Percentiles rank a stretch among this genome's conserved stretches.
Evolutionary conservation across 257 asterid genomes (phyloP).

Genomic region (Vinca minor): DNA sequence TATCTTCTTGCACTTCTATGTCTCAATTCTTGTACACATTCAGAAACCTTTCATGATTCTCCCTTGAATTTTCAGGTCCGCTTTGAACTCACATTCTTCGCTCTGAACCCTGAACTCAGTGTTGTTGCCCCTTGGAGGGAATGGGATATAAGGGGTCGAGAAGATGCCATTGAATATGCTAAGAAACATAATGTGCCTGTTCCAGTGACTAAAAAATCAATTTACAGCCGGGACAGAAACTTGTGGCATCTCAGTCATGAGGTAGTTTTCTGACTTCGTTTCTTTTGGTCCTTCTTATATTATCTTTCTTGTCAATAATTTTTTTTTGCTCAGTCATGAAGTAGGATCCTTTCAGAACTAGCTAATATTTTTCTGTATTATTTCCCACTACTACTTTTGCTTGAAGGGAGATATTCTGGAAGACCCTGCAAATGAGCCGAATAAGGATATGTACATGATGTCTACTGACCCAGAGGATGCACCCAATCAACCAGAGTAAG

Average conservation of each 20-base stretch:
- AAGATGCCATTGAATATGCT: slow-evolving; percentile 95
- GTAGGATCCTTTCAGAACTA: no score
- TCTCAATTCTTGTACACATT: neutral
- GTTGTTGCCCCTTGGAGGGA: slow-evolving; percentile 99
- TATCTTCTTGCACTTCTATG: slow-evolving; percentile 3
- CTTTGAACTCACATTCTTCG: slow-evolving; percentile 96
- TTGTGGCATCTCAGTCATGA: slow-evolving; percentile 98
- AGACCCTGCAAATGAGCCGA: slow-evolving; percentile 90
- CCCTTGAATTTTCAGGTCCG: slow-evolving; percentile 58
- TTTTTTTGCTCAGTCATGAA: no score
- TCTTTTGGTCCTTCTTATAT: neutral
- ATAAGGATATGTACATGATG: slow-evolving; percentile 82
- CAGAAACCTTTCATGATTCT: neutral
- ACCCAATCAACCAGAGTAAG: slow-evolving; percentile 83
- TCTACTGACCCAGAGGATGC: slow-evolving; percentile 70
- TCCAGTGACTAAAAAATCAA: slow-evolving; percentile 90
- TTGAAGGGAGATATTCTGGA: slow-evolving; percentile 83
- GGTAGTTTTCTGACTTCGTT: slow-evolving; percentile 28
- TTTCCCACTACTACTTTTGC: neutral
- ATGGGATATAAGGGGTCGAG: slow-evolving; percentile 94
- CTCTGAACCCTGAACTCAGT: slow-evolving; percentile 83
- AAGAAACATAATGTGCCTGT: slow-evolving; percentile 84
- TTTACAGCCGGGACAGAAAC: slow-evolving; percentile 96
- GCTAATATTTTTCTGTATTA: neutral
- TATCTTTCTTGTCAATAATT: no score